Base-by-base conservation (phyloP, 352 stramenopile species). In the Phytophthora pistaciae region DNA sequence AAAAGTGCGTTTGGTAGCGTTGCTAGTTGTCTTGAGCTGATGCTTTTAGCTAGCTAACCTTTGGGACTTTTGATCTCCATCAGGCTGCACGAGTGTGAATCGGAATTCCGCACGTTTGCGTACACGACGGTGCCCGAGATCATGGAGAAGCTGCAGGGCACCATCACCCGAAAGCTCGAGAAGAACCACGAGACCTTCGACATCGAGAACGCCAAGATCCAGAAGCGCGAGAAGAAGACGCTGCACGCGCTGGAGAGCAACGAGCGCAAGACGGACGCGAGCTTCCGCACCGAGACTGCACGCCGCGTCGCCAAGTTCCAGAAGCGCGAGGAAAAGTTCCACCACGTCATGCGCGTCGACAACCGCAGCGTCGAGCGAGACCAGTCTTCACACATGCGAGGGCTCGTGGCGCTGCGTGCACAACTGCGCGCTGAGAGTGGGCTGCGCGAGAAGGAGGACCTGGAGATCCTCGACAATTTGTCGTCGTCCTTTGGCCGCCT, bases 191-290 rank as follows among this genome's bases (percentile, higher is more conserved):
- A 98, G 75, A 96, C 87, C 9, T 98, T 98, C 68, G 91, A 98
- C 72, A 97, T 98, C 55, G 92, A 98, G 60, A 98, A 98, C 72
- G 88, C 92, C 60, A 98, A 98, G 77, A 94, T 96, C 25, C 78
- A 88, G 44, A 98, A 97, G 75, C 87, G 92, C 40, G 92, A 98
- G 70, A 86, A 90, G 72, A 97, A 98, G 76, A 95, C 93, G 14
- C 66, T 88, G n/a, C 54, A 75, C 18, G 70, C 81, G 31, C 82
- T 97, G 57, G 82, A 91, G 50, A 75, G 52, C 33, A 92, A 92
- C 57, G 86, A 96, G 59, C 75, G 67, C 48, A 79, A 82, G 38
- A 93, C 88, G 0, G 74, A 75, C 6, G 59, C 79, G 21, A 83
- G 73, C 38, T 96, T 98, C 58, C 55, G 62, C 5, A 91, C 88